These are phyloP conservation scores for Solanum dulcamara DNA, from an alignment of 257 asterid genomes.

Conservation along the genomic window DNA sequence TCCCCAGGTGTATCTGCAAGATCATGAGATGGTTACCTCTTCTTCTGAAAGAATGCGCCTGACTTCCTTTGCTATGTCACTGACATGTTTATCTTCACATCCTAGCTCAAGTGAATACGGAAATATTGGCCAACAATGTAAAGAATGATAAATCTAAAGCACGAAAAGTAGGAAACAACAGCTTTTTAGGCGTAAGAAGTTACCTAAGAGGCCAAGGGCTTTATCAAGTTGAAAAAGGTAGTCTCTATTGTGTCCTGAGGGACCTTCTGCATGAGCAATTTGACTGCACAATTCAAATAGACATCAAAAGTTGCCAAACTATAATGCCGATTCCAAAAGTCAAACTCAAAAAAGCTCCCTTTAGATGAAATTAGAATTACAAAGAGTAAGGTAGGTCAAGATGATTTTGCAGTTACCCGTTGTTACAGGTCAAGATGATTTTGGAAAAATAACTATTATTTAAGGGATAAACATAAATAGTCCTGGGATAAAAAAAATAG, in stretches of 20 bases:
- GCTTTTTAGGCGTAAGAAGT: background rate
- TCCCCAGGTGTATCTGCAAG: background rate
- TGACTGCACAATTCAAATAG: slow-evolving; percentile 41
- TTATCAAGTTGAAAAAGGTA: slow-evolving; percentile 88
- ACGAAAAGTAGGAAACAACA: background rate
- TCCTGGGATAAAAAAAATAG: no score
- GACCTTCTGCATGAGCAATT: slow-evolving; percentile 80
- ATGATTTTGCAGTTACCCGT: background rate
- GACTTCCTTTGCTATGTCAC: slow-evolving; percentile 66
- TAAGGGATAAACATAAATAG: no score
- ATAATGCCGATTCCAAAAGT: background rate
- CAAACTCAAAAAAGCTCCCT: background rate
- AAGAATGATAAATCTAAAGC: background rate
- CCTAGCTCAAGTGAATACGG: slow-evolving; percentile 25
- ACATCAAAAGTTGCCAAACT: background rate
- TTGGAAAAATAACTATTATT: background rate
- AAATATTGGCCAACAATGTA: background rate
- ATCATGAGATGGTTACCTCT: background rate
- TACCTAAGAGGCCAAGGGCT: slow-evolving; percentile 65
- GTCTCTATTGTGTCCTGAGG: slow-evolving; percentile 93
- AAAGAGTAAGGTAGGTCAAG: background rate
- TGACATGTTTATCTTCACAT: slow-evolving; percentile 67
- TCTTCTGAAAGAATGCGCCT: slow-evolving; percentile 40
- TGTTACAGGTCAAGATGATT: background rate
- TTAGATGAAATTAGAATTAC: background rate